Percentiles rank a stretch among this genome's conserved stretches.
phyloP scores from a whole-genome alignment of 257 asterid species.

The Verbascum thapsus region DNA sequence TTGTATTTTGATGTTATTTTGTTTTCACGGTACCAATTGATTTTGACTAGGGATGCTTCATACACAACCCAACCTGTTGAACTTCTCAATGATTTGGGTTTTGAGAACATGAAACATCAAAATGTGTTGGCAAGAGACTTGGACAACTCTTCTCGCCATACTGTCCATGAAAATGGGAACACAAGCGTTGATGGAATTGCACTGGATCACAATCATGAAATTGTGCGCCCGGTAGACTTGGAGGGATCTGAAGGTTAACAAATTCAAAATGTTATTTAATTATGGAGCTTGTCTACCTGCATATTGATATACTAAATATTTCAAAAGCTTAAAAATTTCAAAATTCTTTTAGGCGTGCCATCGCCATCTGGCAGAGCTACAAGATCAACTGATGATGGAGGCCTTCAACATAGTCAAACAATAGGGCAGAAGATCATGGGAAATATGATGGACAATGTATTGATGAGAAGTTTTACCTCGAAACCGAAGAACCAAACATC shows the following conservation, averaged over 20 bases:
- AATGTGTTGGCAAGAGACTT: slow-evolving; percentile 45
- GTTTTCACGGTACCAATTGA: slow-evolving; percentile 28
- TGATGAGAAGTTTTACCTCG: slow-evolving; percentile 80
- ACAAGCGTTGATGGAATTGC: slow-evolving; percentile 43
- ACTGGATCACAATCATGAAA: slow-evolving; percentile 53
- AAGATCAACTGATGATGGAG: slow-evolving; percentile 53
- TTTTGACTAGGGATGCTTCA: slow-evolving; percentile 87
- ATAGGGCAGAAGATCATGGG: slow-evolving; percentile 95
- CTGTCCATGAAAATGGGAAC: slow-evolving; percentile 58
- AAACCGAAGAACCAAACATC: slow-evolving; percentile 60
- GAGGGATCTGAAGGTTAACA: slow-evolving; percentile 86
- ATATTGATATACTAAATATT: slow-evolving; percentile 20
- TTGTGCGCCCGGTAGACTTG: slow-evolving; percentile 45
- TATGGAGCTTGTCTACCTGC: not conserved
- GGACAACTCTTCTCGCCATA: slow-evolving; percentile 48
- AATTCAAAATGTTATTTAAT: slow-evolving; percentile 26
- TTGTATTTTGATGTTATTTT: slow-evolving; percentile 29
- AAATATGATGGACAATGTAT: slow-evolving; percentile 86
- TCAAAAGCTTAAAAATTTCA: slow-evolving; percentile 16
- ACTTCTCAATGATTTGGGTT: slow-evolving; percentile 87
- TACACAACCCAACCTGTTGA: slow-evolving; percentile 97
- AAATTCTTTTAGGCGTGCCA: slow-evolving; percentile 58
- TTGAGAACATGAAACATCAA: slow-evolving; percentile 62
- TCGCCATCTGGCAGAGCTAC: slow-evolving; percentile 80
- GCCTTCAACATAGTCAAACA: slow-evolving; percentile 83